Evolutionary conservation across 2,329 filamentous ascomycete genomes (phyloP), one percentile per base, ranked within the genome.

Genomic region (Monosporascus sp.): DNA sequence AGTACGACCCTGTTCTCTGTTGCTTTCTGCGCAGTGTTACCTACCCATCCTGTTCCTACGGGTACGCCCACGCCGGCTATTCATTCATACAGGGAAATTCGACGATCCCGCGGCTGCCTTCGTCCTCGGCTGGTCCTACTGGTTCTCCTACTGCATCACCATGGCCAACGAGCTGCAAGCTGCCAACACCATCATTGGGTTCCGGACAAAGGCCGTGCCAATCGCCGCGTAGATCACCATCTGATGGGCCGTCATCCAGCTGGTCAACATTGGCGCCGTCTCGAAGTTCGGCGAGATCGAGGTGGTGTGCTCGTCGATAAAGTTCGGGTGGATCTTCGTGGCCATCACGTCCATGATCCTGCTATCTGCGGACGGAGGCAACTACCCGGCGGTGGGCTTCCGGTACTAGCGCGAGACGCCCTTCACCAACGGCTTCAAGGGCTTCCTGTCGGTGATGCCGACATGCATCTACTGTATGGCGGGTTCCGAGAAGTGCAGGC

Each of bases 401-500:
- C 64, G 69, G 4, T 77, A 76, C 63, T 77, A 74, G 75, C 70
- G 73, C 57, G 55, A 61, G 9, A 64, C 61, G 41, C 63, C 72
- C 7, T 76, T 76, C 55, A 73, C 67, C 2, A 65, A 77, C 53
- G 73, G 73, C 49, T 75, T 76, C 67, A 74, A 73, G 53, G 74
- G 74, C 3, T 78, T 84, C 62, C 81, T 81, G 60, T 71, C 73
- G 16, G 78, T 82, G n/a, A 76, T 84, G 59, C 55, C 80, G 2
- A 60, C 58, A 41, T 60, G 58, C 37, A 61, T 76, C 16, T 84
- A 84, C 63, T 77, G 80, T 27, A 83, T 82, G 61, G 75, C 72
- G 5, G 74, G 74, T 7, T 71, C 71, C 1, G 74, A 78, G 54
- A 74, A 72, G 55, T 64, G 64, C 8, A 74, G 73, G 19, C 63